Evolutionary conservation across 2,329 filamentous ascomycete species (phyloP), one percentile per base, ranked within the genome.

Genomic region (Metarhizium rileyi): DNA sequence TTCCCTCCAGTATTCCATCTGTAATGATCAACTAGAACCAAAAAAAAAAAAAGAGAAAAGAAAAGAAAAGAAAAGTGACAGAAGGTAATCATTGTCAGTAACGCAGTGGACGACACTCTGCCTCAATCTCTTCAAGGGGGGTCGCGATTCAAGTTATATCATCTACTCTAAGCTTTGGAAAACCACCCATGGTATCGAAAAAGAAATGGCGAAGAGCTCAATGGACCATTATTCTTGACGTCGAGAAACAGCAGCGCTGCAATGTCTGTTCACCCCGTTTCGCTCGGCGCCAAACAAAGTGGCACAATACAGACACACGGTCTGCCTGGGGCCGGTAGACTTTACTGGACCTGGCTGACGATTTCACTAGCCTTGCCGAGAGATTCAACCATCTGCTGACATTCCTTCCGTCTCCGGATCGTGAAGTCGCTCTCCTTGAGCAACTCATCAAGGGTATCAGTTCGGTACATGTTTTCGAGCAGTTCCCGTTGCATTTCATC

Each of bases 371-470:
- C 93, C 69, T 87, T 86, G 59, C 78, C 73, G 63, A 98, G 75
- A 49, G 87, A 94, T 70, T 98, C 93, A 47, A 98, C 93, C 93
- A 98, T 98, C 71, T 96, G 90, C 71, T 94, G 90, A 71, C 93
- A 98, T 70, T 98, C 93, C 77, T 98, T 98, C 67, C 93, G 81
- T 68, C 93, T 80, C 61, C 91, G 83, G 62, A 95, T 78, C 3
- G 93, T 98, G 76, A 95, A 97, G 69, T 98, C 93, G 65, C 88
- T 95, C 72, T 98, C 93, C 78, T 95, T 96, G 56, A 98, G 83
- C 56, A 98, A 76, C 54, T 96, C 90, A 59, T 98, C 93, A 26
- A 96, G 78, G 60, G 91, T 87, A 65, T 87, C 84, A 47, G 83
- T 85, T 66, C 90, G 84, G 77, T 98, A 98, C 87, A 98, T 93